Base-by-base conservation (phyloP, 2,329 filamentous ascomycete genomes). In the Hypoxylon sp. region DNA sequence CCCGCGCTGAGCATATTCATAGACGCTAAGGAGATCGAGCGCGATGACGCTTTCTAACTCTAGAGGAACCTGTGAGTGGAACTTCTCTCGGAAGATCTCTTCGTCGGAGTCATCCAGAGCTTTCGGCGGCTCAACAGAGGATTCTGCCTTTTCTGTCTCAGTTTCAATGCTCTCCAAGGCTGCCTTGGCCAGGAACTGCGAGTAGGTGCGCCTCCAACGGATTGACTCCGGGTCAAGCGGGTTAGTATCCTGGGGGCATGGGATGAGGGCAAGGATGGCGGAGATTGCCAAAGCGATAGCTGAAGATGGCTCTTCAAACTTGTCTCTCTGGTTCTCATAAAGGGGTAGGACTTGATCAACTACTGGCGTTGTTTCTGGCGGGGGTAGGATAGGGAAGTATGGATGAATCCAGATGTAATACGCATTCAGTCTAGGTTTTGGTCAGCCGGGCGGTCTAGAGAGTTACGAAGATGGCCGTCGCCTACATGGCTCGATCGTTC, bases 351-450 rank as follows among this genome's bases (percentile, higher is more conserved):
- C 75, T 58, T 80, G 76, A 64, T 80, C 81, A 8, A 71, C 66
- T 33, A 77, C 68, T 11, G 81, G 75, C 30, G 74, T 66, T 30
- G 67, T 66, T 20, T 76, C 75, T 5, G 84, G 83, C 2, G 84
- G 78, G 11, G 84, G 85, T 2, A 86, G 73, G 37, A 86, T 84
- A 2, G 85, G 84, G 17, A 86, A 82, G 64, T 81, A 86, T 0
- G 83, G 81, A 66, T 86, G 85, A 61, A 86, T 83, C 79, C 82
- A 86, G 61, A 83, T 80, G 67, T 86, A 86, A 72, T 86, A 86
- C 3, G 83, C 85, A 64, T 85, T 82, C 20, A 86, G 76, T 58
- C 82, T 83, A 64, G 60, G 61, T 6, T 20, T 31, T 31, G 14
- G 60, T 58, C 13, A 48, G 62, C 54, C 6, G 42, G 55, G 25